These are phyloP conservation scores for Parietaria judaica DNA, from an alignment of 306 rosid genomes.

Conservation along the genomic window DNA sequence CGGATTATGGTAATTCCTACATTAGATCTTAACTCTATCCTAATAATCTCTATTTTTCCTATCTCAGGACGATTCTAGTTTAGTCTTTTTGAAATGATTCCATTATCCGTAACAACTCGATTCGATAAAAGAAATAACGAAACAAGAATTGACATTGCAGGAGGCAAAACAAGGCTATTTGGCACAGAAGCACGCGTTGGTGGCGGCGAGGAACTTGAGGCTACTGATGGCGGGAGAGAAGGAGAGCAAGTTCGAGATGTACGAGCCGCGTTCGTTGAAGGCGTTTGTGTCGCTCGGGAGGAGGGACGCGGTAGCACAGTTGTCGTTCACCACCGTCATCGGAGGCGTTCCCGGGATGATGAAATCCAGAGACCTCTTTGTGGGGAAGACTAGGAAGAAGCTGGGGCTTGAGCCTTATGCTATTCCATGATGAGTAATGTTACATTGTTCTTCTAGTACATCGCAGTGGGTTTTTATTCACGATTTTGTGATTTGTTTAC, in stretches of 20 bases:
- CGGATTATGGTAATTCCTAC: too few relatives aligned
- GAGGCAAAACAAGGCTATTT: slow-evolving; percentile 73
- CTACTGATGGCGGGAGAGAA: slow-evolving; percentile 33
- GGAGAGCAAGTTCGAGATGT: slow-evolving; percentile 37
- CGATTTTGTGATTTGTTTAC: neutral
- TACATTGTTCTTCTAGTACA: neutral
- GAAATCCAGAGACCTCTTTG: slow-evolving; percentile 70
- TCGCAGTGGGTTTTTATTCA: too few relatives aligned
- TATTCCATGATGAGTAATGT: slow-evolving; percentile 6
- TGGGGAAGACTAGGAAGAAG: slow-evolving; percentile 58
- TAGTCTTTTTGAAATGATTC: too few relatives aligned
- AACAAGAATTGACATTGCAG: slow-evolving; percentile 18
- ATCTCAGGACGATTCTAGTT: neutral
- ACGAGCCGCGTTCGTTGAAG: slow-evolving; percentile 30
- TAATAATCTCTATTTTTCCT: neutral
- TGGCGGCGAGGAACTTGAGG: slow-evolving; percentile 58
- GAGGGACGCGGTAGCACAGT: slow-evolving; percentile 61
- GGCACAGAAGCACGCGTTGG: slow-evolving; percentile 60
- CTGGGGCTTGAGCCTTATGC: slow-evolving; percentile 40
- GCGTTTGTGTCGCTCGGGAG: slow-evolving; percentile 73
- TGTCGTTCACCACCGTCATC: slow-evolving; percentile 37
- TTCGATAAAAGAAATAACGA: slow-evolving; percentile 6
- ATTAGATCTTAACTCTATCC: neutral
- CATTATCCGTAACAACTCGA: neutral
- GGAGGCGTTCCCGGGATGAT: slow-evolving; percentile 56